Base-by-base conservation (phyloP, 768 basidiomycete species). In the Tephrocybe rancida region DNA sequence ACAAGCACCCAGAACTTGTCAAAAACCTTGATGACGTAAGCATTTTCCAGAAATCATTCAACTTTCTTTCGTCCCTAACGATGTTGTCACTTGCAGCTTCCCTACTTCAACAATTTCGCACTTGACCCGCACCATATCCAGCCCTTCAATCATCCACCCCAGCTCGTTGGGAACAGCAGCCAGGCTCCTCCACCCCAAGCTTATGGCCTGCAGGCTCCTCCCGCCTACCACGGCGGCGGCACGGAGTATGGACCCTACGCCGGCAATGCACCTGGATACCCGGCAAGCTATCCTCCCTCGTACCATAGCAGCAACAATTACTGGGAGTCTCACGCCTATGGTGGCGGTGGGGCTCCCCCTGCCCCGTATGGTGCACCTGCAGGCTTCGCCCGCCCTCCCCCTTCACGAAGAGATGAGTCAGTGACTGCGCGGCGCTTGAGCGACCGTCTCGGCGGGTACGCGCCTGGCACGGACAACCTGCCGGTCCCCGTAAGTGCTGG, bases 41-140 rank as follows among this genome's bases (percentile, higher is more conserved):
- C 26, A 11, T 21, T 44, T 8, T 51, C 32, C 27, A 37, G 25
- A 7, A n/a, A n/a, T n/a, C 25, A 27, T 56, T 3, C 37, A 57
- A 45, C 52, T 46, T 52, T 27, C 24, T 37, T 22, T 52, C 13
- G 18, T 34, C 21, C 43, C 59, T 43, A 38, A 38, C 56, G 51
- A 59, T 56, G 56, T 53, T 52, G 32, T 19, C 43, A 47, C 47
- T 44, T 37, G 35, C 61, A 95, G 94, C 67, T 95, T 55, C 82
- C 90, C 32, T 92, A 89, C 70, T 95, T 94, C 78, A 98, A 98
- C 71, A 94, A 90, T 69, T 99, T 96, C 69, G 93, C 91, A 26
- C 84, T 98, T 53, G 97, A 98, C 74, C 96, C 97, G 50, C 91
- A 95, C 62, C 90, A 87, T 59, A 88, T 97, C 56, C 88, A 90